phyloP scores from a whole-genome alignment of 140 eudicot genomes.

The Senecio squalidus region DNA sequence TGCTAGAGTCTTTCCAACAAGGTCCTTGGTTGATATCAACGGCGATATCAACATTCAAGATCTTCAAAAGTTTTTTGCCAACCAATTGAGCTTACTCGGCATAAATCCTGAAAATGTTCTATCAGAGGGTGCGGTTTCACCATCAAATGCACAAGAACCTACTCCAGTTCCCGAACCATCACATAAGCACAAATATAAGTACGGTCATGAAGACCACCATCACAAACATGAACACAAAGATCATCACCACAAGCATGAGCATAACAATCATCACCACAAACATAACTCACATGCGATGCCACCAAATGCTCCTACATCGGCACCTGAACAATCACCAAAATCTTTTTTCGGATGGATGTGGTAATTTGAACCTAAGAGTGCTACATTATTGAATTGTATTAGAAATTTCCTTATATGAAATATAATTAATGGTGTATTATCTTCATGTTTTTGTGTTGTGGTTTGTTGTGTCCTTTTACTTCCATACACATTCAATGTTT shows the following conservation, averaged over 20 bases:
- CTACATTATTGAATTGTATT: constrained; percentile 4
- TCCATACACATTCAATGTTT: background rate
- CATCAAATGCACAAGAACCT: constrained; percentile 16
- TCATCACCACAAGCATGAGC: constrained; percentile 14
- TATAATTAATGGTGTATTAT: background rate
- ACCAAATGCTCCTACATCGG: constrained; percentile 10
- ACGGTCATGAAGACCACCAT: constrained; percentile 5
- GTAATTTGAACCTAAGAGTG: background rate
- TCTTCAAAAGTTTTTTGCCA: background rate
- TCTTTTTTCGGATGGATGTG: constrained; percentile 7
- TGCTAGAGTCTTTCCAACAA: constrained; percentile 21
- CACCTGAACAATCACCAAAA: constrained; percentile 12
- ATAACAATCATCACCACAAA: constrained; percentile 20
- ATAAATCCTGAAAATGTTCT: background rate
- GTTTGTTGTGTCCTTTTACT: background rate
- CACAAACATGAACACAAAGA: constrained; percentile 17
- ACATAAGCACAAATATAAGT: constrained; percentile 15
- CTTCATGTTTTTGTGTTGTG: background rate
- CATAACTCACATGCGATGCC: constrained; percentile 20
- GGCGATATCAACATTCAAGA: background rate
- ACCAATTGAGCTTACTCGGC: background rate
- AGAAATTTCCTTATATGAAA: background rate
- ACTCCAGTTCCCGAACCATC: constrained; percentile 17
- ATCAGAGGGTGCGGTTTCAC: constrained; percentile 1
- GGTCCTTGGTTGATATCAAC: background rate